phyloP scores from a whole-genome alignment of 2,329 filamentous ascomycete species.

The Xylariaceae sp. region DNA sequence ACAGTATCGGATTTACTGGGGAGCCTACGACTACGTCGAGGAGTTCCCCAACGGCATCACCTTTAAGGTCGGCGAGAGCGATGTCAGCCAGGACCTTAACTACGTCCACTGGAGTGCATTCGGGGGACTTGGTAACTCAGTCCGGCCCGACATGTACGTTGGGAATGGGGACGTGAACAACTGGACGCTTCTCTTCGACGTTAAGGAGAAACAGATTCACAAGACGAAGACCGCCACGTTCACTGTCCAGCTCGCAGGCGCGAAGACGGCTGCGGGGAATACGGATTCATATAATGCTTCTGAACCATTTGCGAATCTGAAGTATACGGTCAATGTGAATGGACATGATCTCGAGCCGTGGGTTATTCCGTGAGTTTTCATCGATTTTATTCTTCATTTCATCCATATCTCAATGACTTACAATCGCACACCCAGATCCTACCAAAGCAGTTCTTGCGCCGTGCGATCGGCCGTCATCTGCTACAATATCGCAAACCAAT shows the following conservation, averaged over 20 bases:
- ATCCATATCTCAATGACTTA: background rate
- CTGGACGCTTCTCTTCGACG: constrained; percentile 53
- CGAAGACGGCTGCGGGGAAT: constrained; percentile 53
- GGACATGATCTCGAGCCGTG: constrained; percentile 34
- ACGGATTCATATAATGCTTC: constrained; percentile 53
- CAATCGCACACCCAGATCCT: constrained; percentile 8
- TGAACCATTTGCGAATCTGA: constrained; percentile 49
- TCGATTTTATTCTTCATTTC: background rate
- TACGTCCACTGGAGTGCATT: constrained; percentile 63
- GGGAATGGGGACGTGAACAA: constrained; percentile 47
- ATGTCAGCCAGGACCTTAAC: constrained; percentile 50
- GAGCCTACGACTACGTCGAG: constrained; percentile 50
- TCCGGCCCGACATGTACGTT: constrained; percentile 39
- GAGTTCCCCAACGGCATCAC: constrained; percentile 56
- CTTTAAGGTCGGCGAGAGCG: constrained; percentile 51
- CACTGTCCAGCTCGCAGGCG: constrained; percentile 58
- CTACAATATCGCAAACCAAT: constrained; percentile 57
- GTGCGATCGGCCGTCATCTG: constrained; percentile 56
- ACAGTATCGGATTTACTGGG: constrained; percentile 60
- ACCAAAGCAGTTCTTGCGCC: constrained; percentile 55
- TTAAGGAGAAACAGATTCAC: constrained; percentile 38
- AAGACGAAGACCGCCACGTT: constrained; percentile 48
- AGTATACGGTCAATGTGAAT: constrained; percentile 41
- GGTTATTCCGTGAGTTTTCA: constrained; percentile 25
- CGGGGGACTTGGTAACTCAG: constrained; percentile 48